A percentile compares a stretch with the other conserved stretches of the same genome.
These are phyloP conservation scores for Gracilaria vermiculophylla DNA, from an alignment of 23 red algal species.

Conservation along the genomic window DNA sequence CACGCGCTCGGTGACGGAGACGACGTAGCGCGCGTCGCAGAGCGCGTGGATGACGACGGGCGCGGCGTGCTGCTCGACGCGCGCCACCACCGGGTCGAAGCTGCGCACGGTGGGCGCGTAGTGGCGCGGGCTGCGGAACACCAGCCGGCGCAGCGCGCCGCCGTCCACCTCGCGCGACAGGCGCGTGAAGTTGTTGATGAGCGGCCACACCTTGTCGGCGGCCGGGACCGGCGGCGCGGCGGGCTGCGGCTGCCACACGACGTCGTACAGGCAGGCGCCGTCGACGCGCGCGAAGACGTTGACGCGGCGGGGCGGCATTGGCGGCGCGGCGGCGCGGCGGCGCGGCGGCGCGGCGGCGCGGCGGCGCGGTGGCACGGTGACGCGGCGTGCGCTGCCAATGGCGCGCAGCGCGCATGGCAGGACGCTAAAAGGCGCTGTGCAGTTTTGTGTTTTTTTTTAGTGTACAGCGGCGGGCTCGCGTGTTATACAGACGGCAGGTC, in stretches of 20 bases:
- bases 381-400: background rate
- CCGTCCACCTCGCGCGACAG: constrained; percentile 52
- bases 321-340: no score
- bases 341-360: background rate
- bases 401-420: no score
- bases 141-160: constrained; percentile 37
- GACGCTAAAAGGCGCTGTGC: no score
- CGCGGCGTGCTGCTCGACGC: background rate
- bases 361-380: background rate
- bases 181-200: constrained; percentile 53
- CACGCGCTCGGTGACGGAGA: constrained; percentile 52
- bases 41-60: constrained; percentile 41
- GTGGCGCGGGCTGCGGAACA: constrained; percentile 32
- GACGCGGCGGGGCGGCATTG: constrained; percentile 20
- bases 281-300: constrained; percentile 44
- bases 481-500: constrained; percentile 46
- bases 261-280: constrained; percentile 30
- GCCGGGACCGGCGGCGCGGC: background rate
- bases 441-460: no score
- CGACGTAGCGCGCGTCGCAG: constrained; percentile 11
- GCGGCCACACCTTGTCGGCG: constrained; percentile 35
- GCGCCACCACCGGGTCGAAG: constrained; percentile 10
- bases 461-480: no score
- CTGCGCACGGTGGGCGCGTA: constrained; percentile 10
- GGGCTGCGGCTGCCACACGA: background rate